phyloP scores from a whole-genome alignment of 495 filamentous ascomycete species.

The Filosporella fistucella region DNA sequence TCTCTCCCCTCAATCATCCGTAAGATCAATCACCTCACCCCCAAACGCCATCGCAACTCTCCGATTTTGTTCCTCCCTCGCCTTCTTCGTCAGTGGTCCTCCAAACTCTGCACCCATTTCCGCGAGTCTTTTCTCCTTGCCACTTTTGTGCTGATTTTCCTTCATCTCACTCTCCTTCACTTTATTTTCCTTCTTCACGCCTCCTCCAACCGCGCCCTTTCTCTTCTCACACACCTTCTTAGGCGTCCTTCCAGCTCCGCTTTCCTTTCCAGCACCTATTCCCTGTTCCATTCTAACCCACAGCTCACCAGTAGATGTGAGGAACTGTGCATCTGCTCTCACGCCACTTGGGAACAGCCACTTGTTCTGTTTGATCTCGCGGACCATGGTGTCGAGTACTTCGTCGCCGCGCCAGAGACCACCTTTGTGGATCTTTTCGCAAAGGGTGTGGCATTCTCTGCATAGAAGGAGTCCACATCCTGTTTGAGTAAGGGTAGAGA shows the following conservation, averaged over 20 bases:
- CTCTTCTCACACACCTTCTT: too few relatives aligned
- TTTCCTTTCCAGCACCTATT: background rate
- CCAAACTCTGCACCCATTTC: background rate
- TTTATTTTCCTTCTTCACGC: too few relatives aligned
- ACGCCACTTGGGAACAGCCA: background rate
- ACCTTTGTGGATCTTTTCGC: background rate
- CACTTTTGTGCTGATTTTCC: too few relatives aligned
- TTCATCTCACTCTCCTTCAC: too few relatives aligned
- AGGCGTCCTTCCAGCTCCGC: too few relatives aligned
- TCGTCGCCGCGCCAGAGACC: background rate
- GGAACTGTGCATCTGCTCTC: slow-evolving; percentile 15
- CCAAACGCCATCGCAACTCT: background rate
- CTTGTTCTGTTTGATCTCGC: background rate
- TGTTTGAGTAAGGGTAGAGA: background rate
- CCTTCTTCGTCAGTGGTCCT: background rate
- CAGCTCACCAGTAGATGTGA: slow-evolving; percentile 13
- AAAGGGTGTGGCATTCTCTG: slow-evolving; percentile 1
- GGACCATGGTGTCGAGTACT: background rate
- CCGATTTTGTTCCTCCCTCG: background rate
- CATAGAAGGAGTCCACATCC: slow-evolving; percentile 17
- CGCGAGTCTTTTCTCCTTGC: background rate
- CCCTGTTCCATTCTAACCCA: background rate
- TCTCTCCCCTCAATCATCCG: too few relatives aligned
- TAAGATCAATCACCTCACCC: background rate
- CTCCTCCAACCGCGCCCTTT: too few relatives aligned